Percentiles rank a stretch among this genome's conserved stretches.
These are phyloP conservation scores for Rhizomucor miehei DNA, from an alignment of 371 early-diverging fungal genomes.

Conservation along the genomic window DNA sequence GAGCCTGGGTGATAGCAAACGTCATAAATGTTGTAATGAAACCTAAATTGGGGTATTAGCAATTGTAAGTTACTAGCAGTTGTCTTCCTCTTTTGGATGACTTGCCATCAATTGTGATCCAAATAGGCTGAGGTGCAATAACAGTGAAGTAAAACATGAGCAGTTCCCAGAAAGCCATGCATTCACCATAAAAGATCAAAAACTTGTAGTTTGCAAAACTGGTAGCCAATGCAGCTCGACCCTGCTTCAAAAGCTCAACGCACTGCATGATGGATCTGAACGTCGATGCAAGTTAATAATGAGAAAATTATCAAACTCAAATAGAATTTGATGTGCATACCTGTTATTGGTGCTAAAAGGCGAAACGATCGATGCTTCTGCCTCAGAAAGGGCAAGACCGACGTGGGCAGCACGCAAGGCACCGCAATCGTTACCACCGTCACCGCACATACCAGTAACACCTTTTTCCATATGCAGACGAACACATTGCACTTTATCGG, in stretches of 20 bases:
- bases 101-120: constrained; percentile 74
- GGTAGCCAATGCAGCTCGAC: constrained; percentile 74
- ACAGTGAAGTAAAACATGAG: constrained; percentile 70
- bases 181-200: constrained; percentile 76
- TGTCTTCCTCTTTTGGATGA: background rate
- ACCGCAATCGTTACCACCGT: constrained; percentile 95
- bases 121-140: constrained; percentile 59
- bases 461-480: constrained; percentile 71
- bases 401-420: constrained; percentile 90
- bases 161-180: constrained; percentile 68
- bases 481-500: constrained; percentile 70
- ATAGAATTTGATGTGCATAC: constrained; percentile 1
- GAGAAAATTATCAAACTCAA: constrained; percentile 51
- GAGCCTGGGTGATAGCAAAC: constrained; percentile 68
- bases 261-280: constrained; percentile 67
- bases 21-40: constrained; percentile 60
- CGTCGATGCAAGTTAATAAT: constrained; percentile 1
- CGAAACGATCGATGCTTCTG: constrained; percentile 81
- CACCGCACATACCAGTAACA: constrained; percentile 90
- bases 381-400: constrained; percentile 81
- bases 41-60: constrained; percentile 2
- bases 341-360: constrained; percentile 68
- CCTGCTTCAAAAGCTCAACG: constrained; percentile 71
- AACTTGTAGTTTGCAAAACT: constrained; percentile 78
- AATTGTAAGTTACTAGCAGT: background rate